Base-by-base conservation (phyloP, 495 filamentous ascomycete species). In the Paragyromitra xinjiangensis region DNA sequence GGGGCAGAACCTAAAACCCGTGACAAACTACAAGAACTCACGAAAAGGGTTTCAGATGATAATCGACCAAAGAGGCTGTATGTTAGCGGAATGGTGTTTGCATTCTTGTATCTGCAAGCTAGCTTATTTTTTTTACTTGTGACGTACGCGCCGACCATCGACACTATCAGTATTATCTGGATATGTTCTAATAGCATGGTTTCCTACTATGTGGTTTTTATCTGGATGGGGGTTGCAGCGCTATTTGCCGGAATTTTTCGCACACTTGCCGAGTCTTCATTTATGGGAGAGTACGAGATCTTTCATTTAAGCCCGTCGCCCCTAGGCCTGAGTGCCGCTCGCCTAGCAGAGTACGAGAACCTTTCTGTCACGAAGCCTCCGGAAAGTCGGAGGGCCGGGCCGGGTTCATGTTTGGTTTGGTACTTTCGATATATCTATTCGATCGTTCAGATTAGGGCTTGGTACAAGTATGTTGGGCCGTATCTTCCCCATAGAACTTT, bases 231-330 rank as follows among this genome's bases (percentile, higher is more conserved):
- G 4, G 16, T 7, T 3, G 26, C 26, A 9, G 58, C 50, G 19
- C 0, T 64, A 5, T 12, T 40, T 0, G 16, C 26, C 2, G 39
- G 26, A n/a, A 16, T 53, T 3, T 3, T 53, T 22, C 56, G 42
- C 2, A 39, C 58, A 7, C 26, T 64, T 11, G 2, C 12, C 6
- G 34, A 39, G 0, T 72, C 69, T 8, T 64, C 58, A 11, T 62
- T 39, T 51, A 14, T 29, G 3, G 26, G 24, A 12, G 6, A 11
- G 22, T 19, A 53, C 22, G 69, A 72, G 26, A 39, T 63, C 16
- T 42, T 72, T 51, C 69, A 72, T 64, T 24, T 68, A 6, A 37
- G 64, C 3, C 29, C 64, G 14, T 26, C 56, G 2, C 48, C 64
- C 19, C 9, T 0, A 3, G 29, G 4, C 6, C 22, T 14, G 16